Conservation (phyloP, 768 basidiomycete genomes). For the Mrakia frigida region DNA sequence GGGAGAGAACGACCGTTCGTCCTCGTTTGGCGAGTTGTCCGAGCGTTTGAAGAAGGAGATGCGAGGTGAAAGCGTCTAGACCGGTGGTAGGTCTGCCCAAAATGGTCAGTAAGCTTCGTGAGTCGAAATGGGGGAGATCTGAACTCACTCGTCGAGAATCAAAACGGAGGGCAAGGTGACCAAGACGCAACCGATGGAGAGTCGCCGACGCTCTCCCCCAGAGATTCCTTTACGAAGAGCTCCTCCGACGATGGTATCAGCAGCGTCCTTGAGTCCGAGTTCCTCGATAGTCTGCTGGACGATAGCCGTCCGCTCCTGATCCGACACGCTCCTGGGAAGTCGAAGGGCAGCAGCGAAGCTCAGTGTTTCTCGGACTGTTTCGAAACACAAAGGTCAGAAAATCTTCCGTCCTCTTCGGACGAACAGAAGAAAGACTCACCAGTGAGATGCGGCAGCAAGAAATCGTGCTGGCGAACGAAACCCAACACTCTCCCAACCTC, state of each 20-base stretch:
- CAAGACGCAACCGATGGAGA: constrained; percentile 56
- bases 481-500: constrained; percentile 43
- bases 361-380: constrained; percentile 49
- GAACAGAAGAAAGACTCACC: constrained; percentile 33
- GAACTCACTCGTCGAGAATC: constrained; percentile 51
- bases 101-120: constrained; percentile 24
- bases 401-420: background rate
- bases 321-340: constrained; percentile 49
- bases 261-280: constrained; percentile 49
- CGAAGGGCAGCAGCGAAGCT: constrained; percentile 46
- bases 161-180: constrained; percentile 59
- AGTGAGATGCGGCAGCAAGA: constrained; percentile 47
- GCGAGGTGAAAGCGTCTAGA: constrained; percentile 42
- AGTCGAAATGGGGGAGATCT: background rate
- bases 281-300: constrained; percentile 50
- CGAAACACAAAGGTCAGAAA: background rate
- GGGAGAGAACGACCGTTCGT: constrained; percentile 56
- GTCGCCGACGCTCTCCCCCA: constrained; percentile 60
- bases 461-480: constrained; percentile 49
- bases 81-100: constrained; percentile 33
- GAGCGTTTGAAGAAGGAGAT: constrained; percentile 41
- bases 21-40: constrained; percentile 40
- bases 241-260: constrained; percentile 55
- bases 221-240: constrained; percentile 58
- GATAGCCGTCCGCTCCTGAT: constrained; percentile 41